Evolutionary conservation across 768 basidiomycete species (phyloP), one percentile per base, ranked within the genome.

Genomic region (Rhodotorula taiwanensis): DNA sequence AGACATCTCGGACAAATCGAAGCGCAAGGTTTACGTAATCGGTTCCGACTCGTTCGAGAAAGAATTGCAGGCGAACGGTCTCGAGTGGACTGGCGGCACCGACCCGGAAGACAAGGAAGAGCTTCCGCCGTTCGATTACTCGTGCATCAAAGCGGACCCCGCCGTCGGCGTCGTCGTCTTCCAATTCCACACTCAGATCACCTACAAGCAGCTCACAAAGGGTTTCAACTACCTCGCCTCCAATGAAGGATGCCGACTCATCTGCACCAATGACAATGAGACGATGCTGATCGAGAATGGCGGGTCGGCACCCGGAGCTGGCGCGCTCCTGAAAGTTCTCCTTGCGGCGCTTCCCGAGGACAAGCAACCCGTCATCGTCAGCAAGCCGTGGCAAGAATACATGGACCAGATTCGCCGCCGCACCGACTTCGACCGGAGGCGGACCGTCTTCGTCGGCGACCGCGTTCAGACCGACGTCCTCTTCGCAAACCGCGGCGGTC

Each of bases 401-500:
- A 78, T 95, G 67, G 90, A 97, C 74, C 89, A 88, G 72, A 91
- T 97, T 74, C 85, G 85, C 60, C 83, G 84, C 25, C 84, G 76
- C 10, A 84, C 92, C 65, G 75, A 87, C 50, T 94, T 88, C 75
- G 86, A 97, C 75, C 88, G 89, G 34, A 76, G 81, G 62, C 80
- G 84, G 55, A 91, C 93, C 15, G 83, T 97, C 73, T 95, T 98
- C 87, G 80, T 97, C 44, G 94, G 94, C 48, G 94, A 98, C 77
- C 83, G 93, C 63, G 80, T 98, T 67, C 86, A 88, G 73, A 97
- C 94, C 10, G 94, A 98, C 76, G 93, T 98, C 71, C 77, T 88
- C 55, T 98, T 97, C 72, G 94, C 93, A 48, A 82, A 90, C 75
- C 47, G 64, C 28, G 64, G 64, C 34, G 48, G 45, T 15, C 34